Conservation (phyloP, 2,329 filamentous ascomycete genomes). For the Calonectria multiphialidica region DNA sequence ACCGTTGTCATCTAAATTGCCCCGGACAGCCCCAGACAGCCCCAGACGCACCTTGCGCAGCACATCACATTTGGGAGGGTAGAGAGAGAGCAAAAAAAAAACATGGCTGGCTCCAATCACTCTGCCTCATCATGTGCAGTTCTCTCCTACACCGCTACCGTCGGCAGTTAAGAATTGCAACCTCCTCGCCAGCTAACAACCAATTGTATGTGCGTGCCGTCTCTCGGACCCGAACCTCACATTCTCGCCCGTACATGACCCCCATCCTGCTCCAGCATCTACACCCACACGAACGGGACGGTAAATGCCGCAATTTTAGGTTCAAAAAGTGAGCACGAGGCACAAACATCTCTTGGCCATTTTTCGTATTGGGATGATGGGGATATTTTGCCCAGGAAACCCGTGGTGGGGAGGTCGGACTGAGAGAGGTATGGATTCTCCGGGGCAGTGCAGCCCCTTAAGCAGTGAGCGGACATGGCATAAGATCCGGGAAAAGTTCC, state of each 20-base stretch:
- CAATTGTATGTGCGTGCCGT: neutral
- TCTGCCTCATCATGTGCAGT: slow-evolving; percentile 16
- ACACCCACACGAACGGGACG: neutral
- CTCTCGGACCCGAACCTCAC: neutral
- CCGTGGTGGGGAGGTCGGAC: neutral
- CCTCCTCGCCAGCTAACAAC: neutral
- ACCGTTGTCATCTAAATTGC: neutral
- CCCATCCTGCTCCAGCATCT: neutral
- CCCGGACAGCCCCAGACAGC: slow-evolving; percentile 7
- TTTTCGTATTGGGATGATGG: slow-evolving; percentile 1
- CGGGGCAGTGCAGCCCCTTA: neutral
- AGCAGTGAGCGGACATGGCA: neutral
- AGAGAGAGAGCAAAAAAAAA: neutral
- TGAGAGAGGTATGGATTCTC: neutral
- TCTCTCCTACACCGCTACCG: slow-evolving; percentile 23
- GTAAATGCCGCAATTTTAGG: slow-evolving; percentile 6
- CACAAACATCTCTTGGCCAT: neutral
- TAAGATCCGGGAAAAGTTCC: neutral
- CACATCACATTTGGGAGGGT: slow-evolving; percentile 4
- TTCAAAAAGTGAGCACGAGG: neutral
- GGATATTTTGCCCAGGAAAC: neutral
- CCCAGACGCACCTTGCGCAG: slow-evolving; percentile 11
- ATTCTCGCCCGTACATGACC: neutral
- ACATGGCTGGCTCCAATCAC: slow-evolving; percentile 20
- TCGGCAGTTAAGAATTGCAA: slow-evolving; percentile 15